Conservation (phyloP, 257 asterid genomes). For the Solanum microdontum region DNA sequence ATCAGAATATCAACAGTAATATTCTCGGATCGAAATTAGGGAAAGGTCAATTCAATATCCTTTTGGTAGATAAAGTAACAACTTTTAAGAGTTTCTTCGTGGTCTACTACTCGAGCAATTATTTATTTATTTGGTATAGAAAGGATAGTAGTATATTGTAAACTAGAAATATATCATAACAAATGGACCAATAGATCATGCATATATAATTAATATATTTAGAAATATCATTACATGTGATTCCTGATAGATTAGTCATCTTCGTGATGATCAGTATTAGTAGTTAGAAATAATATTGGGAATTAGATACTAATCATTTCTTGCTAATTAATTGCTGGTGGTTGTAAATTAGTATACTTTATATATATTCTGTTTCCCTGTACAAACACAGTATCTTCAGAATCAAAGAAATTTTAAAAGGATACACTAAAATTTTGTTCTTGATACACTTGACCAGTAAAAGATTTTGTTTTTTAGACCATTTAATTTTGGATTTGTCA, state of each 20-base stretch:
- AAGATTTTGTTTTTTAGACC: neutral
- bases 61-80: neutral
- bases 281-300: neutral
- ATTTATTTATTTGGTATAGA: neutral
- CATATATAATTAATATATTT: neutral
- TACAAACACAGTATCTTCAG: neutral
- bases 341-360: neutral
- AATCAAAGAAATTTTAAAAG: neutral
- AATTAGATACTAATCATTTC: neutral
- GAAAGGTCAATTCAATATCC: neutral
- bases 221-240: neutral
- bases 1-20: neutral
- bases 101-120: neutral
- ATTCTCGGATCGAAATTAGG: neutral
- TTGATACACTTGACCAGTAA: neutral
- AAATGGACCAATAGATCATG: neutral
- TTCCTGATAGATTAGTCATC: neutral
- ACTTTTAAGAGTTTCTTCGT: neutral
- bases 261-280: neutral
- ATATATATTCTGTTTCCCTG: neutral
- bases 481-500: neutral
- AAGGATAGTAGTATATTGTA: neutral
- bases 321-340: neutral
- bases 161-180: neutral
- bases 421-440: neutral